A percentile compares a stretch with the other conserved stretches of the same genome.
Conservation (phyloP, 2,329 filamentous ascomycete species). For the Setomelanomma holmii region DNA sequence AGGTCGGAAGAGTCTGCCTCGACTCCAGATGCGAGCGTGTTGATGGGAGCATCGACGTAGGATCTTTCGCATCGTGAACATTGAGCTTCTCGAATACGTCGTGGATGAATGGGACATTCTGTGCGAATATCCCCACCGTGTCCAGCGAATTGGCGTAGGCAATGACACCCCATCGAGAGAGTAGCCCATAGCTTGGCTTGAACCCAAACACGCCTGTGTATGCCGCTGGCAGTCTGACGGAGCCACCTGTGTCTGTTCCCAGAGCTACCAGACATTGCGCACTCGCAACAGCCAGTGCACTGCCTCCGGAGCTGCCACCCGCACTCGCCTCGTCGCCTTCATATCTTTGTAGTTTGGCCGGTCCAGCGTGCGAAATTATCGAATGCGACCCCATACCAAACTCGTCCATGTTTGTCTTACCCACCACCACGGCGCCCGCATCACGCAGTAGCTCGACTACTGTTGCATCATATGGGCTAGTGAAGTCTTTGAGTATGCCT, state of each 20-base stretch:
- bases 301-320: slow-evolving; percentile 81
- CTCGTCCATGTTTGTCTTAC: slow-evolving; percentile 94
- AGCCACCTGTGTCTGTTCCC: slow-evolving; percentile 93
- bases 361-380: slow-evolving; percentile 70
- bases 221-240: slow-evolving; percentile 83
- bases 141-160: slow-evolving; percentile 93
- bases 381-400: slow-evolving; percentile 95
- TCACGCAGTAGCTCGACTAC: slow-evolving; percentile 73
- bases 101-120: slow-evolving; percentile 57
- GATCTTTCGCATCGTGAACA: slow-evolving; percentile 72
- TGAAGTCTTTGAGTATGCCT: slow-evolving; percentile 70
- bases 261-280: slow-evolving; percentile 72
- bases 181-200: slow-evolving; percentile 88
- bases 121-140: slow-evolving; percentile 80
- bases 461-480: slow-evolving; percentile 81
- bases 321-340: slow-evolving; percentile 49
- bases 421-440: slow-evolving; percentile 69
- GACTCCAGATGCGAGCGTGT: slow-evolving; percentile 59
- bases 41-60: slow-evolving; percentile 69
- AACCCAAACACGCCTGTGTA: slow-evolving; percentile 85
- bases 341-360: slow-evolving; percentile 61
- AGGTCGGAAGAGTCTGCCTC: not conserved
- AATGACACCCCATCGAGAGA: slow-evolving; percentile 86
- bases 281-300: slow-evolving; percentile 80
- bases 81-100: slow-evolving; percentile 59